phyloP scores from a whole-genome alignment of 768 basidiomycete genomes.

The Lyophyllum semitale region DNA sequence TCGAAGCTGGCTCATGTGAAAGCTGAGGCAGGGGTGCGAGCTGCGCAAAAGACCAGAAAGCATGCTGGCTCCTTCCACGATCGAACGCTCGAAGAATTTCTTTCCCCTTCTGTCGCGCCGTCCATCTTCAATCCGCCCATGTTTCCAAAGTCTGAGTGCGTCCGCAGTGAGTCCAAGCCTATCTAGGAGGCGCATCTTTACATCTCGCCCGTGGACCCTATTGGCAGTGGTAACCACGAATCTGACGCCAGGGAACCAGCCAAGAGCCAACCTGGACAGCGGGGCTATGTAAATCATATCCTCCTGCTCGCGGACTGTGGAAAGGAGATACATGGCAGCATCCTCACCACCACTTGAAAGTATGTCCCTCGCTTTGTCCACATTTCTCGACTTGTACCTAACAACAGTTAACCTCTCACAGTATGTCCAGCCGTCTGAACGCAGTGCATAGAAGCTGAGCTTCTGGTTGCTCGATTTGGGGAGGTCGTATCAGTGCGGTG shows the following conservation, averaged over 20 bases:
- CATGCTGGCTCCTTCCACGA: constrained; percentile 4
- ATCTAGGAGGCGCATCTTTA: constrained; percentile 50
- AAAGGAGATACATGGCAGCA: constrained; percentile 21
- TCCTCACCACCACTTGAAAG: constrained; percentile 38
- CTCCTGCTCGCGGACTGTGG: constrained; percentile 48
- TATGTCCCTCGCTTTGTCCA: constrained; percentile 14
- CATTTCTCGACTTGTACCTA: not conserved
- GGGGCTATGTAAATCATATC: constrained; percentile 38
- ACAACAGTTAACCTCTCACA: constrained; percentile 11
- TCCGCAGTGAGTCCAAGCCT: constrained; percentile 3
- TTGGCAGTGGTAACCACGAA: constrained; percentile 49
- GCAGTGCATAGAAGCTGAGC: constrained; percentile 23
- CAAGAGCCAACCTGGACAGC: not conserved
- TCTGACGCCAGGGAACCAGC: not conserved
- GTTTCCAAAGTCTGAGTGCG: too few species aligned
- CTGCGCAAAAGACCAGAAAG: not conserved
- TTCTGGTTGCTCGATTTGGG: constrained; percentile 47
- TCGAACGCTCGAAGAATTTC: too few species aligned
- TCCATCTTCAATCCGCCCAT: constrained; percentile 30
- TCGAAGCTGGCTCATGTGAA: not conserved
- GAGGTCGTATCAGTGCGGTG: constrained; percentile 5
- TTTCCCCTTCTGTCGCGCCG: too few species aligned
- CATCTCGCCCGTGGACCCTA: constrained; percentile 33
- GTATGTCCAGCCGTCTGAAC: constrained; percentile 10
- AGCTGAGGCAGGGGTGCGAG: constrained; percentile 10